Evolutionary conservation across 495 filamentous ascomycete species (phyloP), one percentile per base, ranked within the genome.

Genomic region (Chaetomidium leptoderma): DNA sequence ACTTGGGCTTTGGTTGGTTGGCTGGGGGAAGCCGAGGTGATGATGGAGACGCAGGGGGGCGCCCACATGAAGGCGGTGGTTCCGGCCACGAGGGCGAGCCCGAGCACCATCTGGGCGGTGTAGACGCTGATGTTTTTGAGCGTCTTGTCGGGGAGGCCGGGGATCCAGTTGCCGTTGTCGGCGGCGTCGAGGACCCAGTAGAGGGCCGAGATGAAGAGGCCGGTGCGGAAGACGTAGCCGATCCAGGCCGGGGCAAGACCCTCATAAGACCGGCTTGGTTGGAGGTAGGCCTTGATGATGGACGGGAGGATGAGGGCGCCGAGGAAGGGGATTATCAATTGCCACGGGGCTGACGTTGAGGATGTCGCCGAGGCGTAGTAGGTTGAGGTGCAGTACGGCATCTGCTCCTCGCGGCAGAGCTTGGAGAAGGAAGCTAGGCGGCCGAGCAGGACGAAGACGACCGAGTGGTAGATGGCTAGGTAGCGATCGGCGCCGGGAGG

Each of bases 351-450:
- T 2, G 93, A 97, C 26, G 91, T 96, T 0, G 93, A 97, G 1
- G 91, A 95, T 7, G 83, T 90, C 10, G 87, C 84, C 0, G 92
- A 96, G 19, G 93, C 84, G 68, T 97, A 97, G 74, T 95, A 99
- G 8, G 93, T 97, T 0, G 92, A 96, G 36, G 82, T 83, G 78
- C 93, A 99, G 74, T 86, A 90, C 1, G 95, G 93, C 90, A 97
- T 96, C 71, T 97, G 93, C 69, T 99, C 93, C 69, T 99, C 93
- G 53, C 93, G 88, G 67, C 93, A 99, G 30, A 97, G 85, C 57
- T 90, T 88, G 21, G 95, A 97, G 59, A 95, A 83, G 13, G 91
- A 95, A 4, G 91, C 87, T 6, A 95, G 10, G 33, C 92, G 84
- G 45, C 85, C 87, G n/a, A 96, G 78, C 30, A 88, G 66, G 56